Evolutionary conservation across 148 eudicot genomes (phyloP).

Genomic region (Rhododendron henanense): DNA sequence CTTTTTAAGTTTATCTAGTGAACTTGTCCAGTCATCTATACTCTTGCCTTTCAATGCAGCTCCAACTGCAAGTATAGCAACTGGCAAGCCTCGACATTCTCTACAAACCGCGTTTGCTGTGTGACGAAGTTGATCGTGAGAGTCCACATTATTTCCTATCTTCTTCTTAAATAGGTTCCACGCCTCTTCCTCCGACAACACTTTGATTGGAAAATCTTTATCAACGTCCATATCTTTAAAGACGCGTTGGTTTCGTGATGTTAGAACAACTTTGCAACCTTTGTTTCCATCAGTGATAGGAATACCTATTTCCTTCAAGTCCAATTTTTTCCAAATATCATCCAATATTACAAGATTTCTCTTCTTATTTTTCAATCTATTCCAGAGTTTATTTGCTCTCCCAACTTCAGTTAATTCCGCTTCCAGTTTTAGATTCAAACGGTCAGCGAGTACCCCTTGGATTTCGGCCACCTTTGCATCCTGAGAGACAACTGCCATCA

Average conservation of each 20-base stretch:
- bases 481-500: background rate
- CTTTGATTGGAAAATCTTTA: no score
- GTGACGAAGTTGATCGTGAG: no score
- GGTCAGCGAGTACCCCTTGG: background rate
- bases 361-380: conserved; percentile 2
- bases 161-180: no score
- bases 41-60: no score
- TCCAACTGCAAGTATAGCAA: no score
- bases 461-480: background rate
- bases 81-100: no score
- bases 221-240: background rate
- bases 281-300: background rate
- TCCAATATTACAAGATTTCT: conserved; percentile 12
- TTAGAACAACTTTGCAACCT: conserved; percentile 19
- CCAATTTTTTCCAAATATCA: background rate
- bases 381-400: background rate
- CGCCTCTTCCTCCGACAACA: no score
- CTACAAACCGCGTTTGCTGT: no score
- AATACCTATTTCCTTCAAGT: conserved; percentile 14
- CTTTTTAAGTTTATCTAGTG: no score
- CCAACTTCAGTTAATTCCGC: background rate
- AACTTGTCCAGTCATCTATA: no score
- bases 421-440: background rate
- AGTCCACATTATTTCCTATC: no score
- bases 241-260: background rate